These are phyloP conservation scores for Pseudonitzschia pungens DNA, from an alignment of 108 stramenopile species.

Conservation along the genomic window DNA sequence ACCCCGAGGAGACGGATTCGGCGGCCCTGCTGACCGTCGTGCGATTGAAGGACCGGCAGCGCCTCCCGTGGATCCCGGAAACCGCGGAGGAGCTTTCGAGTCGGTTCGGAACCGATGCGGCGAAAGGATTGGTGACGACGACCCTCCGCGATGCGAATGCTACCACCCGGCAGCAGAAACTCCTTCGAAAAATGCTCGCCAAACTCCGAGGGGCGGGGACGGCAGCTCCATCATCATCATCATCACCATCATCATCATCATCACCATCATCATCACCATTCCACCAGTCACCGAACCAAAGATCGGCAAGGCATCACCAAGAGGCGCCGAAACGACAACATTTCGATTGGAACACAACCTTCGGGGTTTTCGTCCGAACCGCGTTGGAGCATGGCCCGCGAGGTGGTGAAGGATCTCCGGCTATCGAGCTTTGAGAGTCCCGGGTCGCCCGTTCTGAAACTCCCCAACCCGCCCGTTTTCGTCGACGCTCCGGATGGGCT, in stretches of 20 bases:
- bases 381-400: neutral
- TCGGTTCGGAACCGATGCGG: neutral
- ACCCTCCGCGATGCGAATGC: neutral
- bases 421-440: neutral
- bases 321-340: neutral
- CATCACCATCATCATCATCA: too few relatives aligned
- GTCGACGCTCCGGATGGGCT: neutral
- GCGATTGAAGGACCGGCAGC: neutral
- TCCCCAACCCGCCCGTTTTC: conserved; percentile 11
- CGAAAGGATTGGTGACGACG: neutral
- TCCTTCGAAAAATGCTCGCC: neutral
- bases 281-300: neutral
- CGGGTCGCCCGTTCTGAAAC: conserved; percentile 2
- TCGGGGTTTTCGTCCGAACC: neutral
- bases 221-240: too few relatives aligned
- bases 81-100: neutral
- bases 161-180: neutral
- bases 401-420: neutral
- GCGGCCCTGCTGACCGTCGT: neutral
- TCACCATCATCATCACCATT: too few relatives aligned
- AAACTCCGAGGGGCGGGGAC: neutral
- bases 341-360: too few relatives aligned
- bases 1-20: neutral
- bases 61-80: conserved; percentile 5
- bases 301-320: neutral